Conservation (phyloP, 2,329 filamentous ascomycete species). For the Microascus cirrosus region DNA sequence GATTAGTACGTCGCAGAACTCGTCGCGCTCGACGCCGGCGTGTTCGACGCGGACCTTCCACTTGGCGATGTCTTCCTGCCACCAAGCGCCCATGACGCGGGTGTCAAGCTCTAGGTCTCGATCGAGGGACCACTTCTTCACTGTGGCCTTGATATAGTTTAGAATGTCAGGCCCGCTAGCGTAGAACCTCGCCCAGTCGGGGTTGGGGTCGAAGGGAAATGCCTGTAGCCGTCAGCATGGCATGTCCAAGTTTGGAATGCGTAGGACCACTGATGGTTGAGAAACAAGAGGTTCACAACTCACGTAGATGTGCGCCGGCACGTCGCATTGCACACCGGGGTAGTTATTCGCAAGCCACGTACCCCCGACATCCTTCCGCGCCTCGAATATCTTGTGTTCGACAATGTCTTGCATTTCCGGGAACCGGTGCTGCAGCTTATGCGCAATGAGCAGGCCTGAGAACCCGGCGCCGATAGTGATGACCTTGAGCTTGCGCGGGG, state of each 20-base stretch:
- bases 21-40: conserved; percentile 16
- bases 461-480: conserved; percentile 25
- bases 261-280: too few species aligned
- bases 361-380: conserved; percentile 51
- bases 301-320: conserved; percentile 55
- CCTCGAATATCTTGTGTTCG: conserved; percentile 55
- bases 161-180: conserved; percentile 56
- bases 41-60: conserved; percentile 31
- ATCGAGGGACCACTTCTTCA: conserved; percentile 28
- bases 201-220: conserved; percentile 55
- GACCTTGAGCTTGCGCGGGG: conserved; percentile 17
- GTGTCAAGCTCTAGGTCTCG: conserved; percentile 21
- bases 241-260: too few species aligned
- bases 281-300: not conserved
- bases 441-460: conserved; percentile 39
- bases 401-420: conserved; percentile 30
- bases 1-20: conserved; percentile 46
- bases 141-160: conserved; percentile 41
- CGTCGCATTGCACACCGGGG: conserved; percentile 56
- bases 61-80: conserved; percentile 13
- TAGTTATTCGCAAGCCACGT: conserved; percentile 48
- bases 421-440: conserved; percentile 57
- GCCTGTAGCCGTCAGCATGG: too few species aligned
- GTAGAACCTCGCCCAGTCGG: conserved; percentile 58
- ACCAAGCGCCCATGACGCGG: conserved; percentile 18